Evolutionary conservation across 2,329 filamentous ascomycete genomes (phyloP).

Genomic region (Ophiobolus disseminans): DNA sequence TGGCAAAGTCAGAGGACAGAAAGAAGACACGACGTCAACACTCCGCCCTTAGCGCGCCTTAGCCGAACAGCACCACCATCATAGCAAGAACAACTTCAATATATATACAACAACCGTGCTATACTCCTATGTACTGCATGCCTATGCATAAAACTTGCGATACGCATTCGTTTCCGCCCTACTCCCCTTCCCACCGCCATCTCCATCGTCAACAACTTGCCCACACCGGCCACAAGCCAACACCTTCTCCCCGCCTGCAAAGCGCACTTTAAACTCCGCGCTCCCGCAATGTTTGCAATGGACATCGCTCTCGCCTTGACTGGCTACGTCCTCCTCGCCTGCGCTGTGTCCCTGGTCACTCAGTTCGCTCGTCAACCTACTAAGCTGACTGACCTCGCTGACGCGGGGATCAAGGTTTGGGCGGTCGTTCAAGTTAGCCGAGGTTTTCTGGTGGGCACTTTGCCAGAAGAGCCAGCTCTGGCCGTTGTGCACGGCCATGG

Average conservation of each 20-base stretch:
- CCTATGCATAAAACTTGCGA: conserved; percentile 2
- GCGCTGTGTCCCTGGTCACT: conserved; percentile 16
- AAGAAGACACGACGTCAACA: neutral
- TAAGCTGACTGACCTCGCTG: conserved; percentile 63
- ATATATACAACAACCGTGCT: too few species aligned
- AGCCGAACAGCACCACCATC: neutral
- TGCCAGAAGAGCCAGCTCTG: conserved; percentile 64
- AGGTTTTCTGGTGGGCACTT: conserved; percentile 22
- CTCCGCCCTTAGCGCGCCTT: neutral
- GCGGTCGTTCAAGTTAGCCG: conserved; percentile 26
- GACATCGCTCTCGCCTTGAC: conserved; percentile 50
- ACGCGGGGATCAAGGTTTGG: conserved; percentile 44
- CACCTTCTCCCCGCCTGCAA: conserved; percentile 60
- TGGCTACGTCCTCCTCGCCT: conserved; percentile 45
- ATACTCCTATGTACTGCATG: neutral
- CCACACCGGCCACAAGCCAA: conserved; percentile 68
- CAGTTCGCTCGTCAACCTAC: conserved; percentile 57
- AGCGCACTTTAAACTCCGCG: conserved; percentile 68
- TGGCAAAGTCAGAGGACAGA: neutral
- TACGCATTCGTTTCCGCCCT: neutral
- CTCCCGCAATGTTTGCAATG: conserved; percentile 65
- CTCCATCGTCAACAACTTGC: conserved; percentile 9
- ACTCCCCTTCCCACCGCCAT: neutral
- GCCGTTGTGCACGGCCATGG: conserved; percentile 58
- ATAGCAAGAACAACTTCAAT: too few species aligned